phyloP scores from a whole-genome alignment of 495 filamentous ascomycete species.

The Aspergillus heteromorphus region DNA sequence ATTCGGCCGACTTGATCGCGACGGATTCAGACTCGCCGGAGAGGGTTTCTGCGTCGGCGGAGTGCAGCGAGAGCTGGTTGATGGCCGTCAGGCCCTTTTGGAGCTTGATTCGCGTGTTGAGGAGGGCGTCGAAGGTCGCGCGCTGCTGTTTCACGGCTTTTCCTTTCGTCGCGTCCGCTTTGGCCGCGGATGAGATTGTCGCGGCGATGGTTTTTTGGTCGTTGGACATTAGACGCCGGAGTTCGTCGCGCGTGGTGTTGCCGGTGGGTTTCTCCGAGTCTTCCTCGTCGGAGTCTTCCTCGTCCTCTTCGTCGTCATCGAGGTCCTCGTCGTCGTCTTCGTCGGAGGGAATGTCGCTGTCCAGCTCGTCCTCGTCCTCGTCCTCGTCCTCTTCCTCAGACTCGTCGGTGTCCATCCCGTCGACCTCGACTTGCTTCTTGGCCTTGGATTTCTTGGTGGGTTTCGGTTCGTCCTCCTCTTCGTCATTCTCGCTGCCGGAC shows the following conservation, averaged over 20 bases:
- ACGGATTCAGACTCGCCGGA: constrained; percentile 34
- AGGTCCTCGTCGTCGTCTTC: constrained; percentile 39
- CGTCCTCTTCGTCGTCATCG: constrained; percentile 30
- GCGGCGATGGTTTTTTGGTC: constrained; percentile 65
- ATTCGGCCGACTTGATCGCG: constrained; percentile 70
- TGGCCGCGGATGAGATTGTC: constrained; percentile 65
- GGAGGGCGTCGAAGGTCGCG: constrained; percentile 75
- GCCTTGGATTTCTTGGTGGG: constrained; percentile 35
- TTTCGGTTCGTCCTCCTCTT: constrained; percentile 22
- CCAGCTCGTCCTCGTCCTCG: constrained; percentile 25
- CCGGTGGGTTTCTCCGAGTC: constrained; percentile 22
- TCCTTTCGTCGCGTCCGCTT: constrained; percentile 79
- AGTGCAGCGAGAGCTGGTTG: constrained; percentile 59
- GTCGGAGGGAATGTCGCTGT: constrained; percentile 20
- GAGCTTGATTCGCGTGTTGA: constrained; percentile 82
- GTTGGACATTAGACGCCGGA: constrained; percentile 64
- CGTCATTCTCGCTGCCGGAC: constrained; percentile 20
- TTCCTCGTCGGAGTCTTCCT: constrained; percentile 30
- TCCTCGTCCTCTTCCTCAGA: constrained; percentile 34
- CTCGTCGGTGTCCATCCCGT: constrained; percentile 19
- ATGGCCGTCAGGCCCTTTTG: constrained; percentile 82
- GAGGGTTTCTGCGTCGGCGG: constrained; percentile 23
- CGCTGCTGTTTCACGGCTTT: constrained; percentile 77
- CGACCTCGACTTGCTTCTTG: constrained; percentile 11
- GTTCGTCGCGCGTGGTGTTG: constrained; percentile 48